A percentile compares a stretch with the other conserved stretches of the same genome.
Conservation (phyloP, 2,329 filamentous ascomycete genomes). For the Trichoderma afroharzianum region DNA sequence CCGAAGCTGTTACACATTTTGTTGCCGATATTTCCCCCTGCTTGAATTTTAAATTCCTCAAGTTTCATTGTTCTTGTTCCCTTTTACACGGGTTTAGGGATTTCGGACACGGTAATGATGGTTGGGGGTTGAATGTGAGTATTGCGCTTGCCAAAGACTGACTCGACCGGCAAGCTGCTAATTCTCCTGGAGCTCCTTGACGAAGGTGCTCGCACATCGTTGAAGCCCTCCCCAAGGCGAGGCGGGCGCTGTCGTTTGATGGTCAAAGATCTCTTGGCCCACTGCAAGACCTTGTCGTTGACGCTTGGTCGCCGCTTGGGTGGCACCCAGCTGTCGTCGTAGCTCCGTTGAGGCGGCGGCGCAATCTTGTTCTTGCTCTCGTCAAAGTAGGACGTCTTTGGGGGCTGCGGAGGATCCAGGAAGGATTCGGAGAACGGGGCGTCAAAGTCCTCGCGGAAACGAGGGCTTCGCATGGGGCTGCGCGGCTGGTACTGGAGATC, state of each 20-base stretch:
- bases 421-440: slow-evolving; percentile 37
- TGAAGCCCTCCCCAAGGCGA: slow-evolving; percentile 23
- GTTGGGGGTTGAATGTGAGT: slow-evolving; percentile 17
- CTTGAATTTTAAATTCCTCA: background rate
- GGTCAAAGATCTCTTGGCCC: slow-evolving; percentile 33
- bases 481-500: slow-evolving; percentile 11
- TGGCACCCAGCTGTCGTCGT: slow-evolving; percentile 28
- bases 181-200: slow-evolving; percentile 6
- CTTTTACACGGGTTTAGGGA: slow-evolving; percentile 18
- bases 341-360: slow-evolving; percentile 6
- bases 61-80: background rate
- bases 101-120: slow-evolving; percentile 20
- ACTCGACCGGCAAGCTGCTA: background rate
- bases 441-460: slow-evolving; percentile 38
- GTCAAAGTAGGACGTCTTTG: slow-evolving; percentile 28
- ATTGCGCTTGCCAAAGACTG: background rate
- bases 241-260: slow-evolving; percentile 26
- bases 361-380: slow-evolving; percentile 27
- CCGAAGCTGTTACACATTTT: background rate
- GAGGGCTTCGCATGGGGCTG: slow-evolving; percentile 29
- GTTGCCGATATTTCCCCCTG: background rate
- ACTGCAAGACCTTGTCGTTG: slow-evolving; percentile 33
- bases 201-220: slow-evolving; percentile 9
- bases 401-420: slow-evolving; percentile 32
- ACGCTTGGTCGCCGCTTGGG: slow-evolving; percentile 28